Evolutionary conservation across 208 protist genomes (phyloP).

Genomic region (Kentomonas sorsogonicus): DNA sequence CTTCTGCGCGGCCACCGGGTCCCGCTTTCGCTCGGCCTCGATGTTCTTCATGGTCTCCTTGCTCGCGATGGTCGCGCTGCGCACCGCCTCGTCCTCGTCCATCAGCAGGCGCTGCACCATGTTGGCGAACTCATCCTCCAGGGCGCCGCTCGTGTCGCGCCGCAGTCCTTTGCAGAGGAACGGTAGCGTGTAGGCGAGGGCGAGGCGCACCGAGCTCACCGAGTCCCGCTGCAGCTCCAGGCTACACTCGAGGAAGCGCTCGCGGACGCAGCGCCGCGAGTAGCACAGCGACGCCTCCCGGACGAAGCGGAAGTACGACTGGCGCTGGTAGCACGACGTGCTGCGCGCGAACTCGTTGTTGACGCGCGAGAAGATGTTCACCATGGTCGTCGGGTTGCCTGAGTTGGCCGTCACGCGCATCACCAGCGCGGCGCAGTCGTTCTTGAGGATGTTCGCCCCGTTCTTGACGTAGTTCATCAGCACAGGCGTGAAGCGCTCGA

Average conservation of each 20-base stretch:
- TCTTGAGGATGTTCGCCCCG: slow-evolving; percentile 58
- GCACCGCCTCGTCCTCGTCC: slow-evolving; percentile 67
- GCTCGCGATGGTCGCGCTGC: slow-evolving; percentile 27
- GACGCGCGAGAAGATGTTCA: slow-evolving; percentile 75
- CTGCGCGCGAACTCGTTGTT: slow-evolving; percentile 81
- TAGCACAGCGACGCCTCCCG: slow-evolving; percentile 49
- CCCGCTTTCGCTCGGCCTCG: slow-evolving; percentile 20
- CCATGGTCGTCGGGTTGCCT: slow-evolving; percentile 38
- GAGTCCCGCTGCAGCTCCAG: slow-evolving; percentile 76
- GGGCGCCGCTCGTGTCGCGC: slow-evolving; percentile 19
- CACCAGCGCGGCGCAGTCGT: slow-evolving; percentile 51
- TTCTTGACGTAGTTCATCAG: slow-evolving; percentile 51
- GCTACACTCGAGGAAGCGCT: slow-evolving; percentile 73
- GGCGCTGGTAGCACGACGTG: slow-evolving; percentile 57
- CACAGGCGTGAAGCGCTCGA: slow-evolving; percentile 62
- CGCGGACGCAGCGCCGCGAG: slow-evolving; percentile 75
- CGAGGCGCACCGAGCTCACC: slow-evolving; percentile 64
- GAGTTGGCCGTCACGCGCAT: slow-evolving; percentile 38
- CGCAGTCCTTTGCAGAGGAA: slow-evolving; percentile 44
- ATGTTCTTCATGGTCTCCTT: slow-evolving; percentile 25
- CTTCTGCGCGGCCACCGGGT: slow-evolving; percentile 11
- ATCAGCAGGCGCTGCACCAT: slow-evolving; percentile 70
- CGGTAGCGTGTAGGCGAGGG: slow-evolving; percentile 46
- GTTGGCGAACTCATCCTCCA: slow-evolving; percentile 67
- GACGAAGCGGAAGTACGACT: slow-evolving; percentile 64